These are phyloP conservation scores for Cutaneotrichosporon daszewskae DNA, from an alignment of 1,284 basidiomycete species.

Conservation along the genomic window DNA sequence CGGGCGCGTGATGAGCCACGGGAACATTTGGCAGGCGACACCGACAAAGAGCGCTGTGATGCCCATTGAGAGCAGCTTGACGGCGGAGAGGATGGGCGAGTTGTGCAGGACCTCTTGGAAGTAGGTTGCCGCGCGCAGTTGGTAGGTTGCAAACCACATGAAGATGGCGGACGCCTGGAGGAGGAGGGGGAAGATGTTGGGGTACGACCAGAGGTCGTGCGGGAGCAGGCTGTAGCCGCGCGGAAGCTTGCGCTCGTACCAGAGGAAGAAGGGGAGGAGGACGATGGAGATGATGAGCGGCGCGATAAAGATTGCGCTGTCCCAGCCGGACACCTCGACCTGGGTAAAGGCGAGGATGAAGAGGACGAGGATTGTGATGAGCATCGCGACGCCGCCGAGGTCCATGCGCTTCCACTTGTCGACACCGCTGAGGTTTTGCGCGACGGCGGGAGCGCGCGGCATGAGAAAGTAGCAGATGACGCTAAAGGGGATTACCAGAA, in stretches of 20 bases:
- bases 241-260: slow-evolving; percentile 33
- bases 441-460: slow-evolving; percentile 39
- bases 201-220: slow-evolving; percentile 39
- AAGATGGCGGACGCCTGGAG: slow-evolving; percentile 31
- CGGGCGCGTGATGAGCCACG: slow-evolving; percentile 37
- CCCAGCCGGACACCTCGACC: slow-evolving; percentile 35
- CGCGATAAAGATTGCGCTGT: slow-evolving; percentile 40
- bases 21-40: slow-evolving; percentile 27
- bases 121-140: slow-evolving; percentile 43
- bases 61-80: slow-evolving; percentile 43
- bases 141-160: slow-evolving; percentile 33
- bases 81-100: slow-evolving; percentile 39
- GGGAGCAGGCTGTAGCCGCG: slow-evolving; percentile 41
- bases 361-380: slow-evolving; percentile 34
- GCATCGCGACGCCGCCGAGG: slow-evolving; percentile 35
- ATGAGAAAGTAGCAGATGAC: slow-evolving; percentile 36
- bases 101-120: slow-evolving; percentile 38
- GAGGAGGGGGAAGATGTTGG: slow-evolving; percentile 43
- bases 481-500: slow-evolving; percentile 35
- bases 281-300: slow-evolving; percentile 31
- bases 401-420: slow-evolving; percentile 46
- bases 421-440: slow-evolving; percentile 28
- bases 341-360: slow-evolving; percentile 47
- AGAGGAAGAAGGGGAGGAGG: slow-evolving; percentile 17
- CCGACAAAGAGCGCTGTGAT: slow-evolving; percentile 40